Evolutionary conservation across 768 basidiomycete species (phyloP), one percentile per base, ranked within the genome.

Genomic region (Termitomyces sp.): DNA sequence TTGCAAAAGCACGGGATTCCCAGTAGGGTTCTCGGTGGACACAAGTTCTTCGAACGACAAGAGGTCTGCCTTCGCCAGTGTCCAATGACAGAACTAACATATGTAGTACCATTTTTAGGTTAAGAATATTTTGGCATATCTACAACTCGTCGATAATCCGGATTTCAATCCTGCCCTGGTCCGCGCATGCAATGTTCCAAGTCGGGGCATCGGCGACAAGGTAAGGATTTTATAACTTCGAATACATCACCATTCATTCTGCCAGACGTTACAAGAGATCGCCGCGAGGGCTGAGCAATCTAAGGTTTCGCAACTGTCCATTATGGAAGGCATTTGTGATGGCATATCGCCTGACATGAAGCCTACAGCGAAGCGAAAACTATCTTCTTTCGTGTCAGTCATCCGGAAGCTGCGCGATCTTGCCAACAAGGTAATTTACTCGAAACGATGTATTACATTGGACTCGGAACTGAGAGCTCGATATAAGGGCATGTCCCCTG

Each of bases 31-130:
- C 79, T 95, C 2, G 88, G 85, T 22, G 92, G 92, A 0, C 89
- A 90, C 68, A 90, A 88, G 68, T 94, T 94, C 79, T 95, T 95
- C 66, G 91, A 94, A 64, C 85, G 92, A 18, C 70, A 85, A 67
- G 93, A 94, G 79, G 89, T 87, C 46, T 39, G 38, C 22, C n/a
- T 44, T 40, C 39, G 7, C 11, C 11, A 52, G 76, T 65, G 35
- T 1, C 2, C 18, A 44, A 42, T 42, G 7, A 42, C 39, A 13
- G 5, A 55, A 7, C 12, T 44, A 12, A 76, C 9, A 83, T 91
- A n/a, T 49, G 49, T 54, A 61, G 35, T 28, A n/a, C 20, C 39
- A 44, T 15, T 9, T 36, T 28, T 54, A 90, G 88, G 83, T 95
- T 68, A 93, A 93, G 75, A 91, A 93, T 71, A 58, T 94, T 12